Conservation (phyloP, 2,329 filamentous ascomycete species). For the Arthroderma sp. region DNA sequence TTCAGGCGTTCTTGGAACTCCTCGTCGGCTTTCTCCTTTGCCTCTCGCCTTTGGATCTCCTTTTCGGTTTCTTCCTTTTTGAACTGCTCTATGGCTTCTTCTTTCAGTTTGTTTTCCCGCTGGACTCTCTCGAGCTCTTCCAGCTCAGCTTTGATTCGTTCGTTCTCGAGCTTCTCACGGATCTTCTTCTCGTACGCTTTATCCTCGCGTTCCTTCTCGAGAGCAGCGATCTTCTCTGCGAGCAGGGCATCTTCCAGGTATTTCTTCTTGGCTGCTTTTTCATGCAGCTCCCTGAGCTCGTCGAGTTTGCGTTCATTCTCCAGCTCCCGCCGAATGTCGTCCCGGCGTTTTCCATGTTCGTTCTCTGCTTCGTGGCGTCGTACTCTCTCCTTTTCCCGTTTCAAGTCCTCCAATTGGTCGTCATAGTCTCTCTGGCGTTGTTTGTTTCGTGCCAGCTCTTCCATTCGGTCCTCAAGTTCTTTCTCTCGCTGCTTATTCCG, state of each 20-base stretch:
- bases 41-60: conserved; percentile 34
- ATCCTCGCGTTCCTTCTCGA: conserved; percentile 21
- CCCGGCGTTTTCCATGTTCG: background rate
- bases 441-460: background rate
- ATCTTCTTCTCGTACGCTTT: conserved; percentile 38
- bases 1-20: conserved; percentile 34
- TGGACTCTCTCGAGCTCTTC: conserved; percentile 22
- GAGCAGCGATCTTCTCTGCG: conserved; percentile 14
- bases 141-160: conserved; percentile 19
- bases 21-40: conserved; percentile 38
- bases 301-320: conserved; percentile 23
- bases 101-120: conserved; percentile 30
- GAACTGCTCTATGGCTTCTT: conserved; percentile 40
- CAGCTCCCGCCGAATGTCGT: conserved; percentile 9
- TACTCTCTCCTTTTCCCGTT: background rate
- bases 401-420: background rate
- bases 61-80: conserved; percentile 39
- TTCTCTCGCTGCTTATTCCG: background rate
- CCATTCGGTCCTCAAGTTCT: conserved; percentile 10
- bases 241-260: conserved; percentile 14
- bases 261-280: conserved; percentile 11
- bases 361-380: conserved; percentile 2
- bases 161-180: conserved; percentile 20
- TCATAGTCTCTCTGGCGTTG: background rate
- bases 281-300: conserved; percentile 20